Evolutionary conservation across 192 early-diverging fungal genomes (phyloP).

Genomic region (Jimgerdemannia lactiflua): DNA sequence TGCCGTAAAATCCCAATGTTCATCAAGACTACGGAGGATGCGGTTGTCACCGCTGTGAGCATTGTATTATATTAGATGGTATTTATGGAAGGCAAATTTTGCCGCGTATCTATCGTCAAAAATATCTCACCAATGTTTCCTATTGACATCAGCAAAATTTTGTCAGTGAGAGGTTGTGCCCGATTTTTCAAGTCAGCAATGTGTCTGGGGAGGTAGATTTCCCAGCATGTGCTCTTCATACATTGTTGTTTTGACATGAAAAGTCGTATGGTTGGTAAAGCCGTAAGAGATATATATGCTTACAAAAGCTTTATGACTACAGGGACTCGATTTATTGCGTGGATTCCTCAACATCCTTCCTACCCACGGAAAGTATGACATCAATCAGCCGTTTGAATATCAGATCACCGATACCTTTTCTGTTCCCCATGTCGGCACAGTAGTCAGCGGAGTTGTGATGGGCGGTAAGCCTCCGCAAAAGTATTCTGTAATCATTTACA

Average conservation of each 20-base stretch:
- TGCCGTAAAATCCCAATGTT: conserved; percentile 93
- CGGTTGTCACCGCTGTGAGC: conserved; percentile 68
- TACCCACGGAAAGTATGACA: conserved; percentile 57
- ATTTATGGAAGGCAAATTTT: not conserved
- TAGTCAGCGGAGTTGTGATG: conserved; percentile 79
- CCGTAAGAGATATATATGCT: too few relatives aligned
- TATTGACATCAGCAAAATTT: conserved; percentile 50
- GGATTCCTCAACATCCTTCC: conserved; percentile 86
- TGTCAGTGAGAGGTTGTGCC: conserved; percentile 87
- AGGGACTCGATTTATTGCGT: conserved; percentile 56
- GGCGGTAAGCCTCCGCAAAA: not conserved
- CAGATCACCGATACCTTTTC: conserved; percentile 90
- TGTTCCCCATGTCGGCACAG: conserved; percentile 90
- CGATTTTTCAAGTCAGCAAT: conserved; percentile 94
- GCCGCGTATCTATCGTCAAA: not conserved
- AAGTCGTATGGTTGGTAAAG: too few relatives aligned
- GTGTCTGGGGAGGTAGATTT: conserved; percentile 72
- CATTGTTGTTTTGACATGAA: too few relatives aligned
- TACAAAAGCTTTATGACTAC: not conserved
- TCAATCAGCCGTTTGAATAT: conserved; percentile 61
- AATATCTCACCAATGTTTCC: not conserved
- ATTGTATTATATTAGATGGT: not conserved
- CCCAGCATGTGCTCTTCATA: conserved; percentile 12
- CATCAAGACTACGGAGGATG: conserved; percentile 69
- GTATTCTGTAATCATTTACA: too few relatives aligned